phyloP scores from a whole-genome alignment of 192 early-diverging fungal genomes.

The Mortierella claussenii region DNA sequence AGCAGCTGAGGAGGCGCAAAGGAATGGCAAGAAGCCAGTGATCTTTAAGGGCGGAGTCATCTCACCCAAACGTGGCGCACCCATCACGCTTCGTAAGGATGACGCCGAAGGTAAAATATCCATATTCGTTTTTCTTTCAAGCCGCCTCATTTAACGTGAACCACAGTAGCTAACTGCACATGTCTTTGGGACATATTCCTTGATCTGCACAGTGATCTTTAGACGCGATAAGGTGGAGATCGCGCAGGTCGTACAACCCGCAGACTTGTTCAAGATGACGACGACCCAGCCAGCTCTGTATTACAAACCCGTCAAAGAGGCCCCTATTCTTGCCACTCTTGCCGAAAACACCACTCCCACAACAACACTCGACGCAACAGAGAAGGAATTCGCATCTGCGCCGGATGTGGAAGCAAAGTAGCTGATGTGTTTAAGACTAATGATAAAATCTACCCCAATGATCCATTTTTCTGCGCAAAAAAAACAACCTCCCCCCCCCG shows the following conservation, averaged over 20 bases:
- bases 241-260: constrained; percentile 26
- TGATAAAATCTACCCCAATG: background rate
- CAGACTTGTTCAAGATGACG: constrained; percentile 37
- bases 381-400: too few species aligned
- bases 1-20: constrained; percentile 35
- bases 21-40: constrained; percentile 25
- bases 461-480: background rate
- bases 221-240: constrained; percentile 10
- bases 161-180: too few species aligned
- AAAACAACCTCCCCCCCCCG: too few species aligned
- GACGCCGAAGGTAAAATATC: constrained; percentile 14
- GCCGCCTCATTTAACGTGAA: too few species aligned
- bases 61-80: background rate
- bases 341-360: background rate
- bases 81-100: constrained; percentile 9
- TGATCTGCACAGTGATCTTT: constrained; percentile 21
- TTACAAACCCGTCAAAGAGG: constrained; percentile 42
- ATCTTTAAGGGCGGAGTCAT: constrained; percentile 19
- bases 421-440: background rate
- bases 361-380: background rate
- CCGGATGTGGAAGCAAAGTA: too few species aligned
- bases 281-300: constrained; percentile 36
- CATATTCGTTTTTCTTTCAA: background rate
- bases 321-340: too few species aligned
- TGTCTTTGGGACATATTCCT: too few species aligned